Evolutionary conservation across 495 filamentous ascomycete genomes (phyloP).

Genomic region (Penicillium argentinense): DNA sequence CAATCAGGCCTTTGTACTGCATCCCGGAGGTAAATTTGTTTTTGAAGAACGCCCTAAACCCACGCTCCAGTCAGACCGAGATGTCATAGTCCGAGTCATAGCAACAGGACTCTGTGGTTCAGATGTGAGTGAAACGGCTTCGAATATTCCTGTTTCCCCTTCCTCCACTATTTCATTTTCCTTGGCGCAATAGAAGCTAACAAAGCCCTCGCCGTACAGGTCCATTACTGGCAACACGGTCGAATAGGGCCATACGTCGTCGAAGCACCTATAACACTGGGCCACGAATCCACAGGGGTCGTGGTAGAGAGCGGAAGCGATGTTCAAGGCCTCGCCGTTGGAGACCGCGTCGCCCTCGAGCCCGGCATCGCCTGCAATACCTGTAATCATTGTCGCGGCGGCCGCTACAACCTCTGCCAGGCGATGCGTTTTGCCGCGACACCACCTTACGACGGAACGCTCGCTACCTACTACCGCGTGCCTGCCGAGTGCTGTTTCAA

Average conservation of each 20-base stretch:
- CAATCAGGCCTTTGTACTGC: slow-evolving; percentile 25
- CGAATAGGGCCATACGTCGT: slow-evolving; percentile 4
- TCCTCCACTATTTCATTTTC: not conserved
- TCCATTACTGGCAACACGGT: slow-evolving; percentile 8
- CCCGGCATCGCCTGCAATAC: slow-evolving; percentile 71
- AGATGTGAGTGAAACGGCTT: slow-evolving; percentile 21
- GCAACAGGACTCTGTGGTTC: slow-evolving; percentile 50
- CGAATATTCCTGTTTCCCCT: not conserved
- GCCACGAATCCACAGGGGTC: slow-evolving; percentile 65
- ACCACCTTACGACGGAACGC: slow-evolving; percentile 66
- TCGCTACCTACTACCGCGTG: slow-evolving; percentile 70
- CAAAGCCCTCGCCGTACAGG: too few relatives aligned
- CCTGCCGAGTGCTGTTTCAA: slow-evolving; percentile 78
- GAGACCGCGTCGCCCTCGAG: slow-evolving; percentile 73
- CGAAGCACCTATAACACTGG: slow-evolving; percentile 55
- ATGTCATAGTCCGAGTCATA: slow-evolving; percentile 45
- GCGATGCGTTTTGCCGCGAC: slow-evolving; percentile 77
- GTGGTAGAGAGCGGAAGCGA: slow-evolving; percentile 54
- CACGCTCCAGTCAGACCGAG: slow-evolving; percentile 10
- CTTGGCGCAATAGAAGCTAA: too few relatives aligned
- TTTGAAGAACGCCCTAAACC: slow-evolving; percentile 6
- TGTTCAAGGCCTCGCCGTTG: slow-evolving; percentile 43
- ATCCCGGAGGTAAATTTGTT: slow-evolving; percentile 9
- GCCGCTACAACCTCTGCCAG: slow-evolving; percentile 72
- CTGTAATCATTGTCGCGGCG: slow-evolving; percentile 65